Conservation (phyloP, 208 protist genomes). For the Entamoeba histolytica region DNA sequence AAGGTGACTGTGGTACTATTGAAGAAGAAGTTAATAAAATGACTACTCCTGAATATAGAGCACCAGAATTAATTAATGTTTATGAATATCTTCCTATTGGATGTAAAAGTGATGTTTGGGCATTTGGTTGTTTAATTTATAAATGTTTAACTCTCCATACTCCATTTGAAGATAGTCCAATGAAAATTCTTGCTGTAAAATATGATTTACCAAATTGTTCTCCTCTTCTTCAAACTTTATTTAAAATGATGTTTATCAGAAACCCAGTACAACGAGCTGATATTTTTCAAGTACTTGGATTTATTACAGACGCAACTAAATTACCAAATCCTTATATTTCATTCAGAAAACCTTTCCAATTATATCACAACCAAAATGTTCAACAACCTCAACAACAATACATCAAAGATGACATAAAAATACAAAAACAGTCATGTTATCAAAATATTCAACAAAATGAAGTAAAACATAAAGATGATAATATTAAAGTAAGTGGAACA, state of each 20-base stretch:
- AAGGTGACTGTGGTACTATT: neutral
- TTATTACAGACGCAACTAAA: neutral
- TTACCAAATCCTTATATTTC: neutral
- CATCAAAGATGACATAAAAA: no score
- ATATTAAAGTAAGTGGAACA: no score
- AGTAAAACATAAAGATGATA: no score
- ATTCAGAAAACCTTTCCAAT: neutral
- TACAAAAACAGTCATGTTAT: no score
- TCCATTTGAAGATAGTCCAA: neutral
- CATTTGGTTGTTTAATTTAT: neutral
- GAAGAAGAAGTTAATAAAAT: neutral
- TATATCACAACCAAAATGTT: neutral
- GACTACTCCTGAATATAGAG: slow-evolving; percentile 12
- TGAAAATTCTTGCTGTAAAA: neutral
- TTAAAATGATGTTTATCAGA: neutral
- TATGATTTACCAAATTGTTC: neutral
- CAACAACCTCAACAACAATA: no score
- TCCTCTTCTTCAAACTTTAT: neutral
- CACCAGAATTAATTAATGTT: slow-evolving; percentile 17
- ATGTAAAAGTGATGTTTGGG: slow-evolving; percentile 18
- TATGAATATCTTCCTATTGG: slow-evolving; percentile 5
- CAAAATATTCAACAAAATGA: no score
- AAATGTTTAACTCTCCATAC: neutral
- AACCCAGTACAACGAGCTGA: neutral
- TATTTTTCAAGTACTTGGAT: neutral